These are phyloP conservation scores for Thelonectria olida DNA, from an alignment of 2,329 filamentous ascomycete genomes.

Conservation along the genomic window DNA sequence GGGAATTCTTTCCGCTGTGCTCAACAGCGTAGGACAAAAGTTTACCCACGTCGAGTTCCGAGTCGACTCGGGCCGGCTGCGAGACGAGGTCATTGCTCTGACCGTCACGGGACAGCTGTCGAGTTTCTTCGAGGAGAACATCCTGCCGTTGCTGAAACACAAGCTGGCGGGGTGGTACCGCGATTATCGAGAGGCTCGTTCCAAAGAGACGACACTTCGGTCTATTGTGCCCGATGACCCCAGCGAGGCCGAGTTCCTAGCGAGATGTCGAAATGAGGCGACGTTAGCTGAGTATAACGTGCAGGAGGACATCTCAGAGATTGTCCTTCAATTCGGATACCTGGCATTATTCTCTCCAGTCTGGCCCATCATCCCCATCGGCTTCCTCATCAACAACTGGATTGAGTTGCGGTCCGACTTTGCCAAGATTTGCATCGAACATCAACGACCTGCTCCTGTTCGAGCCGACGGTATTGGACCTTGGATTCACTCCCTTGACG, in stretches of 20 bases:
- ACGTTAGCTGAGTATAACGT: slow-evolving; percentile 77
- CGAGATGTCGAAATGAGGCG: slow-evolving; percentile 72
- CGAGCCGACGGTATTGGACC: slow-evolving; percentile 79
- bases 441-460: slow-evolving; percentile 74
- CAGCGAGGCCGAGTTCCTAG: slow-evolving; percentile 71
- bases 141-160: slow-evolving; percentile 75
- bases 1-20: slow-evolving; percentile 62
- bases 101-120: slow-evolving; percentile 78
- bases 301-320: slow-evolving; percentile 76
- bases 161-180: slow-evolving; percentile 58
- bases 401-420: slow-evolving; percentile 80
- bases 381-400: slow-evolving; percentile 81
- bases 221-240: slow-evolving; percentile 63
- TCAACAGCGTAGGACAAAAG: slow-evolving; percentile 55
- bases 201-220: slow-evolving; percentile 55
- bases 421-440: slow-evolving; percentile 79
- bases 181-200: slow-evolving; percentile 46
- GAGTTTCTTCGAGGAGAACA: slow-evolving; percentile 75
- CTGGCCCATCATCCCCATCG: slow-evolving; percentile 78
- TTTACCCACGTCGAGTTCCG: slow-evolving; percentile 65
- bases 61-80: slow-evolving; percentile 72
- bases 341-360: slow-evolving; percentile 77
- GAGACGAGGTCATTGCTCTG: slow-evolving; percentile 79
- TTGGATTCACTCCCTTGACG: slow-evolving; percentile 73
- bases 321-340: slow-evolving; percentile 79